Evolutionary conservation across 1,139 yeast genomes (phyloP).

Genomic region (Saccharomyces hybrid): DNA sequence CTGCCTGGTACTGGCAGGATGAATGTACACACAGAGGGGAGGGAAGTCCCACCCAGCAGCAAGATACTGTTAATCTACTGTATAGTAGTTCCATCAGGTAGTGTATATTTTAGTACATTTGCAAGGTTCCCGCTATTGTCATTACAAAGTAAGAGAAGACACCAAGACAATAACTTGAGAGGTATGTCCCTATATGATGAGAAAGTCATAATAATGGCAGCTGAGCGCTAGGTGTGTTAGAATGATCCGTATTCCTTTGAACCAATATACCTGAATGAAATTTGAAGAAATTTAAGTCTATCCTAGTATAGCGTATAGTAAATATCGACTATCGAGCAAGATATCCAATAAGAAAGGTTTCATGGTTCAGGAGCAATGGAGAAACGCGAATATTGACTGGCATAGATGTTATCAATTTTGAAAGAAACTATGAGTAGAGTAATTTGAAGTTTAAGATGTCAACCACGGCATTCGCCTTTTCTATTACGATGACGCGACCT

Average conservation of each 20-base stretch:
- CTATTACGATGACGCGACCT: background rate
- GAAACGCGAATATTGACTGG: background rate
- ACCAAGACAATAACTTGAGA: slow-evolving; percentile 1
- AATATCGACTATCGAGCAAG: background rate
- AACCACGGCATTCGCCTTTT: background rate
- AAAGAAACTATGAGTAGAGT: background rate
- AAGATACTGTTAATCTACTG: background rate
- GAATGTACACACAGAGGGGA: background rate
- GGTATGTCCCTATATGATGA: background rate
- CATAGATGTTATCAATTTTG: background rate
- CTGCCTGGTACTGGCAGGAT: background rate
- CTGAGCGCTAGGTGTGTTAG: background rate
- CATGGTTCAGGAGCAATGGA: background rate
- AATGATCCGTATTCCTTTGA: background rate
- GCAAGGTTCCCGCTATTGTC: background rate
- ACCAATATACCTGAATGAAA: background rate
- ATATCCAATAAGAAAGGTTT: background rate
- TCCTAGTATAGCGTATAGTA: background rate
- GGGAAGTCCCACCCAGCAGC: background rate
- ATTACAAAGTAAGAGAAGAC: background rate
- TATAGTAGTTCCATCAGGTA: background rate
- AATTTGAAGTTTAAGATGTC: background rate
- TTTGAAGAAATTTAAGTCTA: background rate
- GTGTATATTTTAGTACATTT: background rate
- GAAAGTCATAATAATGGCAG: background rate